These are phyloP conservation scores for Fusarium redolens DNA, from an alignment of 2,329 filamentous ascomycete species.

Conservation along the genomic window DNA sequence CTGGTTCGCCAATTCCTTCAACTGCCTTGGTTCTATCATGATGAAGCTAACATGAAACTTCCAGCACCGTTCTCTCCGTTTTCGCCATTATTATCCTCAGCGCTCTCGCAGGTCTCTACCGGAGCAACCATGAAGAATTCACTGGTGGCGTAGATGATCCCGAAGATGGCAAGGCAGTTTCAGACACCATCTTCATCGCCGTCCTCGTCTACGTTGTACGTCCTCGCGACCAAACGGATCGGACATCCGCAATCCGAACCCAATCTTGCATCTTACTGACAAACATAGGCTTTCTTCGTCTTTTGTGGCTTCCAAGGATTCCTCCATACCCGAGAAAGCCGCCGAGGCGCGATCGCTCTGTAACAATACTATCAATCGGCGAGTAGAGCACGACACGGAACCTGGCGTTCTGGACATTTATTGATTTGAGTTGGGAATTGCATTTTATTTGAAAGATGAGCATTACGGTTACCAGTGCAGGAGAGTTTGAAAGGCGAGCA, in stretches of 20 bases:
- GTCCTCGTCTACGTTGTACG: conserved; percentile 90
- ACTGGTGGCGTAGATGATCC: conserved; percentile 80
- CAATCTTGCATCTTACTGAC: conserved; percentile 6
- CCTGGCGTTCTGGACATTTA: conserved; percentile 45
- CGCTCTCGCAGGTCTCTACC: conserved; percentile 77
- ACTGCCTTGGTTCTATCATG: conserved; percentile 20
- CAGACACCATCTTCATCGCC: conserved; percentile 85
- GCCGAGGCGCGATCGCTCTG: conserved; percentile 85
- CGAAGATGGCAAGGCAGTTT: conserved; percentile 79
- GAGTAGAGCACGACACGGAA: conserved; percentile 41
- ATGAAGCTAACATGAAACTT: conserved; percentile 40
- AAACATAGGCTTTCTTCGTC: conserved; percentile 80
- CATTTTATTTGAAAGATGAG: conserved; percentile 41
- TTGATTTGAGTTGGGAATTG: conserved; percentile 43
- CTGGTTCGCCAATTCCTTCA: conserved; percentile 71
- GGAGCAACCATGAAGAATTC: conserved; percentile 83
- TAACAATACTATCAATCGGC: conserved; percentile 46
- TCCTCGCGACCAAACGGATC: conserved; percentile 39
- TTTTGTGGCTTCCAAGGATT: conserved; percentile 93
- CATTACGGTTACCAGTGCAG: conserved; percentile 9
- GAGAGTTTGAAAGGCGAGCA: conserved; percentile 34
- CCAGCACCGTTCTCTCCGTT: conserved; percentile 77
- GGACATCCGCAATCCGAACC: neutral
- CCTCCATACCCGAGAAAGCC: conserved; percentile 84
- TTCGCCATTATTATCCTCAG: conserved; percentile 75